Evolutionary conservation across 2,329 filamentous ascomycete genomes (phyloP), one percentile per base, ranked within the genome.

Genomic region (Fusarium nematophilum): DNA sequence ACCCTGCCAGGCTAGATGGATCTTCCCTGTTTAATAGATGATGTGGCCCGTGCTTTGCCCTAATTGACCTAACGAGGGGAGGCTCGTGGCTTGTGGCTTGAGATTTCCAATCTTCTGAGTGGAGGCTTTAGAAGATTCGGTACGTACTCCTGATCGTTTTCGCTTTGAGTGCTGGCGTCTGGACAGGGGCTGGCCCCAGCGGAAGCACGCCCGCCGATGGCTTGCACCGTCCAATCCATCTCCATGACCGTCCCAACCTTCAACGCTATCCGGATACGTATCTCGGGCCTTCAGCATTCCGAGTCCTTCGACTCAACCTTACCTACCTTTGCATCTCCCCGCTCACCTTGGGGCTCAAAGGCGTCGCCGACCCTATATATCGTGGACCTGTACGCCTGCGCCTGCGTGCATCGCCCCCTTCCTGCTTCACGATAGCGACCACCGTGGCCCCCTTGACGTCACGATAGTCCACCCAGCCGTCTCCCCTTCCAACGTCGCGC

Each of bases 401-500:
- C 40, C 60, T 62, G 36, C 46, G 44, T 58, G 33, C 44, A 49
- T 58, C 57, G 53, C 57, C 47, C 48, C 55, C 44, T 29, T 31
- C 29, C 38, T 38, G 29, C 38, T 29, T 33, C 37, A 18, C 33
- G 37, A 49, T 30, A 37, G 40, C 56, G 36, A 43, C 44, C 55
- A 34, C 53, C 61, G 56, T 61, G 56, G 43, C 51, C 36, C 60
- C 57, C 62, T 65, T 70, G 67, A 70, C 67, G 67, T 70, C 67
- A 70, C 39, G 36, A 33, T 47, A 65, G 54, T 53, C 45, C 44
- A 18, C 60, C 57, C n/a, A n/a, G n/a, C n/a, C 53, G 38, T 54
- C 48, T 59, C 61, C 62, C 53, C 48, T 59, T 48, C 48, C 30
- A 63, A 43, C 37, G 15, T 33, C 53, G 26, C 34, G 60, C 47